phyloP scores from a whole-genome alignment of 305 asterid species.

The Rubia peregrina region DNA sequence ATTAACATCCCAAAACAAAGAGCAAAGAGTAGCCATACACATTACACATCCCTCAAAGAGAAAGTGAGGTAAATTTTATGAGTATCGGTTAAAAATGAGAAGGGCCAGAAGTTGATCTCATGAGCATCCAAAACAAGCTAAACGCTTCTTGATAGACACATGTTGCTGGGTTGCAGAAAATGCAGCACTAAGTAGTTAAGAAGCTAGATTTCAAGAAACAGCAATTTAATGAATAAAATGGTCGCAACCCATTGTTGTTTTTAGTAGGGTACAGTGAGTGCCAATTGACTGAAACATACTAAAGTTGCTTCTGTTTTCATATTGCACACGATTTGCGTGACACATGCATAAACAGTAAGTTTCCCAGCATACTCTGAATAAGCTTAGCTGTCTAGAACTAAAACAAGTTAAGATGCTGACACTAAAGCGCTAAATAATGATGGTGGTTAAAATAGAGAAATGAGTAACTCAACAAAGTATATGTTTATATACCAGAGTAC shows the following conservation, averaged over 20 bases:
- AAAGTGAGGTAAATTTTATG: neutral
- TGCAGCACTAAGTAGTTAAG: neutral
- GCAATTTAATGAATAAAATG: neutral
- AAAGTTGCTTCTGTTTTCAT: neutral
- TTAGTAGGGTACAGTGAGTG: neutral
- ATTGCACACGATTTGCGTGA: neutral
- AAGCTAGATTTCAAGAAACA: neutral
- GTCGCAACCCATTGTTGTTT: neutral
- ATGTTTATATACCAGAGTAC: constrained; percentile 24
- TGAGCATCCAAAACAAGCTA: neutral
- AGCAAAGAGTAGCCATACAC: no score
- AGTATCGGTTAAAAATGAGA: no score
- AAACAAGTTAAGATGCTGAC: constrained; percentile 3
- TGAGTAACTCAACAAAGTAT: constrained; percentile 8
- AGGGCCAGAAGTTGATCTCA: no score
- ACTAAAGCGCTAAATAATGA: neutral
- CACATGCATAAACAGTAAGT: neutral
- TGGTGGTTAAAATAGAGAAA: neutral
- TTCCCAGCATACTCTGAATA: neutral
- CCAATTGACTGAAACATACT: neutral
- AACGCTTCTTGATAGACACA: neutral
- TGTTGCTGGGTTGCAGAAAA: neutral
- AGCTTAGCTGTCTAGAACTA: neutral
- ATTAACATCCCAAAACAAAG: neutral
- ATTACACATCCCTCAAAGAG: neutral